A percentile compares a stretch with the other conserved stretches of the same genome.
Conservation (phyloP, 2,329 filamentous ascomycete genomes). For the Ophiocordyceps camponoti-rufipedis region DNA sequence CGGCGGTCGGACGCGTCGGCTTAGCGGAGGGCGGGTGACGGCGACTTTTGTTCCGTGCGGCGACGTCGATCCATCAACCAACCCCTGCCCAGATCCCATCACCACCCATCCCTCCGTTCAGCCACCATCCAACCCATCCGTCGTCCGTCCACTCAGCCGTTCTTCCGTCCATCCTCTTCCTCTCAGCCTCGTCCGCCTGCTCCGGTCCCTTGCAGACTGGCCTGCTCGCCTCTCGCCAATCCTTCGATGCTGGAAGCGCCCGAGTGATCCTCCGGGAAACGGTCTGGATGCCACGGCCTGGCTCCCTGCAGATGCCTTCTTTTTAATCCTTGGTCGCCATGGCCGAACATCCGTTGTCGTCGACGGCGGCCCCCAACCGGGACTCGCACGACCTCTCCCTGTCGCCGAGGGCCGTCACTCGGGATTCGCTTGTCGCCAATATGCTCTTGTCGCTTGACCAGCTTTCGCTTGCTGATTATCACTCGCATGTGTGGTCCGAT, state of each 20-base stretch:
- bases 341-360: conserved; percentile 8
- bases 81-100: neutral
- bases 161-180: neutral
- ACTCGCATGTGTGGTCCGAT: neutral
- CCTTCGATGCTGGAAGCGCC: neutral
- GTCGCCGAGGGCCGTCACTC: conserved; percentile 54
- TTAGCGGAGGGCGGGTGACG: no score
- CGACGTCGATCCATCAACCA: neutral
- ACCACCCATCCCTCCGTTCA: neutral
- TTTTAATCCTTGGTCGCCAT: conserved; percentile 6
- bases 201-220: neutral
- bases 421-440: conserved; percentile 87
- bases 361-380: conserved; percentile 9
- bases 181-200: neutral
- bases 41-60: no score
- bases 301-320: neutral
- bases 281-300: neutral
- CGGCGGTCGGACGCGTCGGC: no score
- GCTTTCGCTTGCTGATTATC: conserved; percentile 33
- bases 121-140: neutral
- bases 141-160: neutral
- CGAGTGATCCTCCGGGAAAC: no score
- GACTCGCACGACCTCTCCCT: conserved; percentile 80
- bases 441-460: conserved; percentile 89
- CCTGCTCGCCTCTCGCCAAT: neutral